Base-by-base conservation (phyloP, 768 basidiomycete species). In the Tephrocybe rancida region DNA sequence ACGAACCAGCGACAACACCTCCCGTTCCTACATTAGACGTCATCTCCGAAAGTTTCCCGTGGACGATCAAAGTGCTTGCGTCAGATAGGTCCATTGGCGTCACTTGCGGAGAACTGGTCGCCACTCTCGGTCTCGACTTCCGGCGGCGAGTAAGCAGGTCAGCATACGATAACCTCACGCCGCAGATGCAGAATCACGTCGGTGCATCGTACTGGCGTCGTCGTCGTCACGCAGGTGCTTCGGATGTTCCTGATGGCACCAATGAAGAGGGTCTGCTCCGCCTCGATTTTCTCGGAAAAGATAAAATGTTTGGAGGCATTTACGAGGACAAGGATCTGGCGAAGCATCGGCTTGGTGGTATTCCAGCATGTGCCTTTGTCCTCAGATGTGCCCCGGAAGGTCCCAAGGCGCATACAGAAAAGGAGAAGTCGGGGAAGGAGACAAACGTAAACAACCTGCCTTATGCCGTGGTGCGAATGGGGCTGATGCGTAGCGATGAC, bases 281-380 rank as follows among this genome's bases (percentile, higher is more conserved):
- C 48, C 70, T 87, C 48, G 90, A 92, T 62, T 91, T 82, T 73
- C 72, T 92, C 24, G 74, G 82, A 6, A 66, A 71, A 43, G 65
- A 80, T 48, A 82, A 82, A 27, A 76, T 80, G 68, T 92, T 82
- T 58, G 88, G 84, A 1, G 90, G 90, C 8, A 66, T 91, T 32
- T 71, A 70, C 50, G 79, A 83, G 61, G 78, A 82, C 9, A 49
- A 64, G 9, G 59, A 74, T 22, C 73, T 84, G 43, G 67, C 64
- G 61, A 73, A 72, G 11, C 57, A n/a, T n/a, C n/a, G n/a, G n/a
- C n/a, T n/a, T 78, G 3, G 77, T 78, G 53, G 78, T 76, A 44
- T 82, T 72, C 47, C 64, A 69, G 16, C 61, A 84, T 21, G n/a
- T n/a, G n/a, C n/a, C 83, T 88, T 29, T 83, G 83, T 67, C 79